Evolutionary conservation across 225 moss, liverwort and hornwort genomes (phyloP).

Genomic region (Neckera pumila): DNA sequence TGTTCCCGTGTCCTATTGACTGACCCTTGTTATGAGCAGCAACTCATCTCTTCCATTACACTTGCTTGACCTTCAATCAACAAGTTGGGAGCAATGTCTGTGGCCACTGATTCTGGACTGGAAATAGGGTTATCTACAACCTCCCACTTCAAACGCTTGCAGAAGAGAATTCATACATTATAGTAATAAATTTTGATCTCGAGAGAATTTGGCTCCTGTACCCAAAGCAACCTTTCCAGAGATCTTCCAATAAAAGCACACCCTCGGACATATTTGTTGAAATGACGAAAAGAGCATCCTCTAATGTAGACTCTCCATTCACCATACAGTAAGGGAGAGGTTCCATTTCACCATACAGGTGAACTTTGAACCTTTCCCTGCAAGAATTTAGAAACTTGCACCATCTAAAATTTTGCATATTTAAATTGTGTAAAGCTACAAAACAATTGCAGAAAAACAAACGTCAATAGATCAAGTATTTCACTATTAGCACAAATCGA

Average conservation of each 20-base stretch:
- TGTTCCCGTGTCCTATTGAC: neutral
- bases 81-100: neutral
- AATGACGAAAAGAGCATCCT: neutral
- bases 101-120: neutral
- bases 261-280: neutral
- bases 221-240: neutral
- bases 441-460: neutral
- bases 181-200: too few relatives aligned
- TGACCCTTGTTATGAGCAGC: neutral
- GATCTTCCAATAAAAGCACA: neutral
- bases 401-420: neutral
- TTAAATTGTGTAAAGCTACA: neutral
- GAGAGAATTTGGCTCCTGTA: neutral
- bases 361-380: neutral
- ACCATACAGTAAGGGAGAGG: neutral
- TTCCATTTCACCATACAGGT: neutral
- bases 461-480: neutral
- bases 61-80: neutral
- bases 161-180: neutral
- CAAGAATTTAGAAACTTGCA: neutral
- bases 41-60: neutral
- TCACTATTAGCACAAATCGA: neutral
- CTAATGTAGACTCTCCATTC: neutral
- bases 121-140: neutral
- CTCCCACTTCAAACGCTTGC: neutral